These are phyloP conservation scores for Colletotrichum lentis DNA, from an alignment of 2,329 filamentous ascomycete genomes.

Conservation along the genomic window DNA sequence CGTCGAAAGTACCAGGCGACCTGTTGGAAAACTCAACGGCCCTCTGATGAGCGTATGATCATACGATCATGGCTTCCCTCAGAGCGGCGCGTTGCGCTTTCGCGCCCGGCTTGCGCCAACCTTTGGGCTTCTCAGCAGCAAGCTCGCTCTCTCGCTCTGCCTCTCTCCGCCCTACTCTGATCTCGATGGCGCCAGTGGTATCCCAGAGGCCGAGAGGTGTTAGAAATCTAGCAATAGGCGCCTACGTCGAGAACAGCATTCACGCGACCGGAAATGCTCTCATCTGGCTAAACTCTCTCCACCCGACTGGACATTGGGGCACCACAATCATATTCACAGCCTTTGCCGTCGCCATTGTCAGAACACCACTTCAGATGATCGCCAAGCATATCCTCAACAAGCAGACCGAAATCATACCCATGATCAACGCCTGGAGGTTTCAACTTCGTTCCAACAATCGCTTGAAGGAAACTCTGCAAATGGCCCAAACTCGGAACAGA, in stretches of 20 bases:
- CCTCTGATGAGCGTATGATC: not conserved
- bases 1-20: not conserved
- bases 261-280: constrained; percentile 35
- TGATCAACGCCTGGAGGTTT: constrained; percentile 1
- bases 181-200: not conserved
- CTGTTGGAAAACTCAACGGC: not conserved
- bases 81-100: constrained; percentile 18
- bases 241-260: constrained; percentile 35
- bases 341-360: constrained; percentile 1
- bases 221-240: constrained; percentile 46
- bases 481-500: constrained; percentile 36
- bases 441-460: not conserved
- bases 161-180: constrained; percentile 16
- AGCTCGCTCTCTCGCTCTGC: constrained; percentile 6
- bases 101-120: constrained; percentile 6
- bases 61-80: constrained; percentile 25
- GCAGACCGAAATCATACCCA: constrained; percentile 1
- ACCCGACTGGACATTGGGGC: constrained; percentile 1
- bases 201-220: not conserved
- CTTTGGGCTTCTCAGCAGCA: constrained; percentile 16
- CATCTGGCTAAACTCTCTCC: constrained; percentile 9
- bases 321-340: constrained; percentile 10
- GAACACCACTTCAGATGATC: constrained; percentile 6
- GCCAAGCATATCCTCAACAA: not conserved
- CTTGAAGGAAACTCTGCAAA: not conserved